phyloP scores from a whole-genome alignment of 192 early-diverging fungal species.

The Funneliformis mosseae region DNA sequence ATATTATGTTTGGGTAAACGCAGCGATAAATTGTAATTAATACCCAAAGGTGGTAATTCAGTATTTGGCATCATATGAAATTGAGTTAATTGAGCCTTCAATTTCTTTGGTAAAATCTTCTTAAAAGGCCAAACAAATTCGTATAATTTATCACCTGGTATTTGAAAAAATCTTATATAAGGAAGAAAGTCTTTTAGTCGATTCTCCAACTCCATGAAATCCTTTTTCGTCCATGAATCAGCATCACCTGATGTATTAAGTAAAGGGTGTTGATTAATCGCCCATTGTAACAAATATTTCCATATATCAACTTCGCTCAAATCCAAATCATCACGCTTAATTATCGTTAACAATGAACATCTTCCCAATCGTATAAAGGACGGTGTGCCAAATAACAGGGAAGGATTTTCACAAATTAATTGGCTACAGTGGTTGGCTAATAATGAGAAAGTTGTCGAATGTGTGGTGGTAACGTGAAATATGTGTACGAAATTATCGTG shows the following conservation, averaged over 20 bases:
- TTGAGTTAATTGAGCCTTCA: not conserved
- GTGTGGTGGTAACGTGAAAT: not conserved
- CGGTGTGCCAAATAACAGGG: not conserved
- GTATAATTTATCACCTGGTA: not conserved
- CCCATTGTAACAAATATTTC: not conserved
- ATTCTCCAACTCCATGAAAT: not conserved
- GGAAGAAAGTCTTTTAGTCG: constrained; percentile 1
- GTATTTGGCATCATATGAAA: not conserved
- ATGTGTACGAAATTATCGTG: not conserved
- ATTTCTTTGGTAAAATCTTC: not conserved
- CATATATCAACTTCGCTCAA: constrained; percentile 3
- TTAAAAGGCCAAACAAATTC: not conserved
- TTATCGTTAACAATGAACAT: not conserved
- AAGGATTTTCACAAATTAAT: not conserved
- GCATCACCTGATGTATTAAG: not conserved
- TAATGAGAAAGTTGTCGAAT: not conserved
- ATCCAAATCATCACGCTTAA: not conserved
- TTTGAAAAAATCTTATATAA: not conserved
- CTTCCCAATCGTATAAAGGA: not conserved
- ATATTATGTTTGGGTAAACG: not conserved
- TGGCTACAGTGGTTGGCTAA: not conserved
- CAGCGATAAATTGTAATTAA: not conserved
- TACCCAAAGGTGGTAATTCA: not conserved
- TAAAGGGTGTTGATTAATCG: not conserved
- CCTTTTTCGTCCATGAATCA: not conserved